Evolutionary conservation across 164 flowering plant genomes (phyloP).

Genomic region (Nymphaea thermarum): DNA sequence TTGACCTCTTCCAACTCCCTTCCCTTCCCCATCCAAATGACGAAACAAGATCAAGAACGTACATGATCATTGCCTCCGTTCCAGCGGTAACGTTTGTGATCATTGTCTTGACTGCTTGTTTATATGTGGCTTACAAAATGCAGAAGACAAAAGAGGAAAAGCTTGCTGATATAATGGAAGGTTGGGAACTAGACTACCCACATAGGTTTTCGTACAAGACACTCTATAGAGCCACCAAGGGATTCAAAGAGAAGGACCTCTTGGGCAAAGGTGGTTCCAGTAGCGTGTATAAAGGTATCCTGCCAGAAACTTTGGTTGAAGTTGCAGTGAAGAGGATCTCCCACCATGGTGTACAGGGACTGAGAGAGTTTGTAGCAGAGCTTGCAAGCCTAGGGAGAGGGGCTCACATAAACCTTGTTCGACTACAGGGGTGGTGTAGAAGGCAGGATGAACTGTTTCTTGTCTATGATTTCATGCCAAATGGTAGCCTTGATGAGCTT

Average conservation of each 20-base stretch:
- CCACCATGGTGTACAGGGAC: background rate
- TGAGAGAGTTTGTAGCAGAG: slow-evolving; percentile 3
- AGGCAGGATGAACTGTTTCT: slow-evolving; percentile 1
- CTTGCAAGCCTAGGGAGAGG: slow-evolving; percentile 3
- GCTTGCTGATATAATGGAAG: background rate
- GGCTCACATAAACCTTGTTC: slow-evolving; percentile 4
- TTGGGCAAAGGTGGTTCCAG: background rate
- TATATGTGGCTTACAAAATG: background rate
- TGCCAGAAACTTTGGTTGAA: background rate
- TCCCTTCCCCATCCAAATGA: background rate
- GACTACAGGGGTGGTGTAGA: slow-evolving; percentile 4
- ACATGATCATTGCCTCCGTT: background rate
- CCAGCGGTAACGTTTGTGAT: background rate
- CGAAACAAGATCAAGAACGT: background rate
- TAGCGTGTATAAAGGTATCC: slow-evolving; percentile 1
- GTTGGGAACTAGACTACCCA: background rate
- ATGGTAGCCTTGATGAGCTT: slow-evolving; percentile 5
- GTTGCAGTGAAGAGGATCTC: background rate
- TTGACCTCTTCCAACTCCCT: background rate
- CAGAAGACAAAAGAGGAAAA: background rate
- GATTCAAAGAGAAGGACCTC: background rate
- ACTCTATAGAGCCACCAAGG: background rate
- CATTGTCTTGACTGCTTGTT: background rate
- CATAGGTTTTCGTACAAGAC: background rate
- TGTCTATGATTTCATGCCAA: slow-evolving; percentile 6